These are phyloP conservation scores for Lipomyces lipofer DNA, from an alignment of 805 yeast species.

Conservation along the genomic window DNA sequence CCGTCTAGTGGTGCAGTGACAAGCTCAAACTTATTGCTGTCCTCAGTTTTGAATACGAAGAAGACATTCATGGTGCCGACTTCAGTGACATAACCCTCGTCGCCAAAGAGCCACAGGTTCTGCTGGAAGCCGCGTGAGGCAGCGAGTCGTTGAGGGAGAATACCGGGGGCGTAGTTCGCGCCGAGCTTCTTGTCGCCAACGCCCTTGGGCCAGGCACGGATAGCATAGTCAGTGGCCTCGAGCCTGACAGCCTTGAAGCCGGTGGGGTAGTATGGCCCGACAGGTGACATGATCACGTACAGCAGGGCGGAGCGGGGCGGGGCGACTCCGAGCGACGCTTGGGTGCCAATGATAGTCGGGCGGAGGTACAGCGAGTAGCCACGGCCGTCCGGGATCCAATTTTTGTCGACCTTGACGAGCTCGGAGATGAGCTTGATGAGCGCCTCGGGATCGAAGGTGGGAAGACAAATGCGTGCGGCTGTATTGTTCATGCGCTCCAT, in stretches of 20 bases:
- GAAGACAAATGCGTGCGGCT: conserved; percentile 85
- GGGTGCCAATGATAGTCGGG: conserved; percentile 94
- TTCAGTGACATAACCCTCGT: conserved; percentile 83
- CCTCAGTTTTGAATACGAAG: conserved; percentile 69
- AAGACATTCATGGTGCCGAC: conserved; percentile 98
- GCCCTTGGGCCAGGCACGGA: conserved; percentile 99
- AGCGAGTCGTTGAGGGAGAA: conserved; percentile 86
- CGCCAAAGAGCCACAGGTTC: conserved; percentile 94
- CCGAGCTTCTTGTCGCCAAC: conserved; percentile 95
- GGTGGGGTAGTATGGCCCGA: conserved; percentile 92
- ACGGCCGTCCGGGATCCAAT: conserved; percentile 76
- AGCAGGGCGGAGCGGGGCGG: conserved; percentile 79
- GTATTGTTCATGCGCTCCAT: conserved; percentile 89
- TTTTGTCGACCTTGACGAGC: conserved; percentile 70
- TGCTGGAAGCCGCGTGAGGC: conserved; percentile 91
- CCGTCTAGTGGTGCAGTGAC: conserved; percentile 98
- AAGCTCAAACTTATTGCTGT: conserved; percentile 82
- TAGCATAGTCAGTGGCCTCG: conserved; percentile 94
- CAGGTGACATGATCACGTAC: conserved; percentile 90
- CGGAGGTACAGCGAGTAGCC: conserved; percentile 93
- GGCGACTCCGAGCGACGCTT: conserved; percentile 83
- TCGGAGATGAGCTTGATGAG: conserved; percentile 73
- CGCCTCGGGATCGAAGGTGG: conserved; percentile 78
- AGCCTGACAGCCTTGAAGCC: conserved; percentile 94
- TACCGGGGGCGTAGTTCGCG: conserved; percentile 96